phyloP scores from a whole-genome alignment of 257 asterid species.

The Solanum stenotomum region DNA sequence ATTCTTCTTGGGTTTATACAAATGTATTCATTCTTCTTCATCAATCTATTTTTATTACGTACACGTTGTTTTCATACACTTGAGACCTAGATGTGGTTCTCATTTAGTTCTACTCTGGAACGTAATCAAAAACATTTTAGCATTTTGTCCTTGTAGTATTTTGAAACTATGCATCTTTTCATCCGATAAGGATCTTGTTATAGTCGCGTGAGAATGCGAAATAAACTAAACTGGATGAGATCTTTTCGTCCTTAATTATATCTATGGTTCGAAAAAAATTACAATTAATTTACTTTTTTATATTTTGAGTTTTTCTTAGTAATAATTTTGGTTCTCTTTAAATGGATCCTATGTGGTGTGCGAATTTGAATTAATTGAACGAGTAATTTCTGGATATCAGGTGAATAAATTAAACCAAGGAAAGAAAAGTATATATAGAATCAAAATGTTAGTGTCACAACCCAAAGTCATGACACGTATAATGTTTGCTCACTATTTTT shows the following conservation, averaged over 20 bases:
- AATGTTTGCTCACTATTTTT: background rate
- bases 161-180: background rate
- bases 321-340: background rate
- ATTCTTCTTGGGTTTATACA: conserved; percentile 29
- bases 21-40: background rate
- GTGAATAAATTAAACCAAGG: background rate
- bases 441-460: background rate
- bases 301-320: background rate
- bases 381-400: background rate
- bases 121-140: background rate
- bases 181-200: background rate
- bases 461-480: background rate
- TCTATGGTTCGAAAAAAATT: background rate
- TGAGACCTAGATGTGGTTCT: conserved; percentile 1
- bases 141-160: background rate
- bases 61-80: background rate
- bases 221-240: background rate
- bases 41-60: background rate
- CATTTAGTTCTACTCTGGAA: conserved; percentile 9
- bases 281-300: background rate
- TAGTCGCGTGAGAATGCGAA: background rate
- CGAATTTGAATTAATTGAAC: background rate
- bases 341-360: background rate
- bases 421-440: background rate
- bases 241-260: background rate